Percentiles rank a stretch among this genome's conserved stretches.
Evolutionary conservation across 306 rosid species (phyloP).

Genomic region (Begonia peltatifolia): DNA sequence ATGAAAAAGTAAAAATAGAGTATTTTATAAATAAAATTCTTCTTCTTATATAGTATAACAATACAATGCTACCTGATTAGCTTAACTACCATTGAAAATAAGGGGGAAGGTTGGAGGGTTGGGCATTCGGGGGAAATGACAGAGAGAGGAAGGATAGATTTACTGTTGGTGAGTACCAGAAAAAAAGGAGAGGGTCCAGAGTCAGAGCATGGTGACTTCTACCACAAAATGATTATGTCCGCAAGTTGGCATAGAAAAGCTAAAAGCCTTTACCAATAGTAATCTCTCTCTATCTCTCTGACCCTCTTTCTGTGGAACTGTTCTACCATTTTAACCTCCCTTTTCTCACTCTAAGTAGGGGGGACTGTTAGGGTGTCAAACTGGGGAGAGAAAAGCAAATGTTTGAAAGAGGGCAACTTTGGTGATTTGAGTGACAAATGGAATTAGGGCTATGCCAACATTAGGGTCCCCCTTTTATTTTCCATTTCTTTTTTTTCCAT

Average conservation of each 20-base stretch:
- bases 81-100: too few relatives aligned
- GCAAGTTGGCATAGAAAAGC: conserved; percentile 53
- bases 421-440: too few relatives aligned
- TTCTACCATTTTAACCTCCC: not conserved
- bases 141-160: not conserved
- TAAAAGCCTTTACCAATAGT: conserved; percentile 24
- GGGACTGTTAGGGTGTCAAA: too few relatives aligned
- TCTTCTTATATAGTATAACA: too few relatives aligned
- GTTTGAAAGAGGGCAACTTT: too few relatives aligned
- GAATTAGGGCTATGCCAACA: conserved; percentile 19
- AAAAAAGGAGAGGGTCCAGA: not conserved
- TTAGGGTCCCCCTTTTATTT: conserved; percentile 38
- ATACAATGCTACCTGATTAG: too few relatives aligned
- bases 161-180: not conserved
- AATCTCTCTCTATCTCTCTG: too few relatives aligned
- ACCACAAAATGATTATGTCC: conserved; percentile 56
- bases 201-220: conserved; percentile 8
- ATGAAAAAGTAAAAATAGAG: too few relatives aligned
- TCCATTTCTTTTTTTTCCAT: conserved; percentile 26
- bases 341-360: not conserved
- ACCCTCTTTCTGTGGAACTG: not conserved
- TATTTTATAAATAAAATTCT: too few relatives aligned
- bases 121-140: not conserved
- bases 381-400: too few relatives aligned
- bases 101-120: too few relatives aligned